A percentile compares a stretch with the other conserved stretches of the same genome.
Evolutionary conservation across 148 eudicot species (phyloP).

Genomic region (Nepenthes gracilis): DNA sequence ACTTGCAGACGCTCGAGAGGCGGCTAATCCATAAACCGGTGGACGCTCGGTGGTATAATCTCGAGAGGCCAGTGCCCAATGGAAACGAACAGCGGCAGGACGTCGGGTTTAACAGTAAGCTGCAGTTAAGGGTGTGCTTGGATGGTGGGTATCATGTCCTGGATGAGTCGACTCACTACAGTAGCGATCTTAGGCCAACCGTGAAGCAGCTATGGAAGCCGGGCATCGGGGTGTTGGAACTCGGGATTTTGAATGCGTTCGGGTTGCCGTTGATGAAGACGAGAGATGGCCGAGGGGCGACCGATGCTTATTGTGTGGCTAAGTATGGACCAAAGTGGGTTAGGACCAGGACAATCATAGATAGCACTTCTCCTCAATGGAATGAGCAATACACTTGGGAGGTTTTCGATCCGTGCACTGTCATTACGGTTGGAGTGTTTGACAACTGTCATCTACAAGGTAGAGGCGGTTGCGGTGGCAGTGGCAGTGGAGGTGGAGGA

Average conservation of each 20-base stretch:
- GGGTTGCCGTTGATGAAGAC: conserved; percentile 1
- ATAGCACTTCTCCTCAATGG: conserved; percentile 1
- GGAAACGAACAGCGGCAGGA: too few species aligned
- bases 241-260: conserved; percentile 6
- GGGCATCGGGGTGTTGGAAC: conserved; percentile 3
- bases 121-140: too few species aligned
- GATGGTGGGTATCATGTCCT: too few species aligned
- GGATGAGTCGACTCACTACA: too few species aligned
- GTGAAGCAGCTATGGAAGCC: too few species aligned
- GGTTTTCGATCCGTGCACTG: conserved; percentile 8
- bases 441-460: conserved; percentile 4
- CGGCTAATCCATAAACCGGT: too few species aligned
- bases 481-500: not conserved
- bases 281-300: not conserved
- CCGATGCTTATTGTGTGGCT: conserved; percentile 8
- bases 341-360: conserved; percentile 1
- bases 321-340: conserved; percentile 11
- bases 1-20: too few species aligned
- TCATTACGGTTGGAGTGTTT: conserved; percentile 6
- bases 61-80: too few species aligned
- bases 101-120: too few species aligned
- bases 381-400: conserved; percentile 13
- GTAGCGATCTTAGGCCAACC: too few species aligned
- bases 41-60: too few species aligned
- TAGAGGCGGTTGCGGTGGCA: too few species aligned